Base-by-base conservation (phyloP, 176 grass and related monocot genomes). In the Oryza glumipatula region DNA sequence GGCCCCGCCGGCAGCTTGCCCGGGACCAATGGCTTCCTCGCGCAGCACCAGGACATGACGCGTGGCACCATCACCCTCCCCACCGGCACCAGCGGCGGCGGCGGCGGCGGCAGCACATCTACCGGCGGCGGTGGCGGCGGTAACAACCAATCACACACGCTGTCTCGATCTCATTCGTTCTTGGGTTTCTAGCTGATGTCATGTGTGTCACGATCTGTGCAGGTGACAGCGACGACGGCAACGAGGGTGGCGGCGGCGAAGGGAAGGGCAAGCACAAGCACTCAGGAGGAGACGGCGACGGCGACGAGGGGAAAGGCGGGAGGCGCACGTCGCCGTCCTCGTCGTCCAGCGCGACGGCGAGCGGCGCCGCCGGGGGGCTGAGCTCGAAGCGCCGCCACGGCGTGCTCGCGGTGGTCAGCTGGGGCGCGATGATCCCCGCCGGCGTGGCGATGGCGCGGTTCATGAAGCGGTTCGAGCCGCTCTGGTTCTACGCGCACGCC, bases 41-140 rank as follows among this genome's bases (percentile, higher is more conserved):
- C 79, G 7, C 76, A 39, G 24, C 90, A 89, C 38, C 76, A 77
- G 28, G 73, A 66, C 49, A 89, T 86, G 87, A 80, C 79, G 1
- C 7, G 73, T 21, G 90, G 74, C 28, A 76, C 79, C 63, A 74
- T 89, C 72, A 78, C 22, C 67, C 58, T 88, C 0, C 33, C 86
- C 17, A 74, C 66, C 24, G 67, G 56, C 23, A 76, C 82, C n/a
- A 26, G 73, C 61, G 74, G 73, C 73, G 82, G 81, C 73, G 82
- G 73, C 14, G 76, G 84, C 0, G 75, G 28, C 2, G 28, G 75
- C 0, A 74, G 65, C 64, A 64, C 82, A 13, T 73, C 73, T 58
- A 76, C 73, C n/a, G 64, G 73, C 45, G 74, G 73, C 73, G 82
- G 81, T 6, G 52, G 52, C 19, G 54, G 54, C 2, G 54, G 54